phyloP scores from a whole-genome alignment of 192 early-diverging fungal genomes.

The Umbelopsis sp. region DNA sequence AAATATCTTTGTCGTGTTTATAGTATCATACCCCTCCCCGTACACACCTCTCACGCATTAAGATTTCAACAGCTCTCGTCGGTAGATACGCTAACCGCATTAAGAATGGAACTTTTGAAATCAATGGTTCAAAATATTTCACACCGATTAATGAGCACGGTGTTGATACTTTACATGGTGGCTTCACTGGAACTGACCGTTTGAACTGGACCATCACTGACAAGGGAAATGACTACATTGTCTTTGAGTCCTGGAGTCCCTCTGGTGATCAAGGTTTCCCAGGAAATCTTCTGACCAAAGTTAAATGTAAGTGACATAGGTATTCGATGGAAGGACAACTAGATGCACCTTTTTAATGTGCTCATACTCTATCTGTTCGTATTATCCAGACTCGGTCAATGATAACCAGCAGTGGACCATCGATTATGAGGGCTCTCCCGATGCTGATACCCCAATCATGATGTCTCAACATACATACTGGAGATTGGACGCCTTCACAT shows the following conservation, averaged over 20 bases:
- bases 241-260: background rate
- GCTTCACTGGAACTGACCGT: constrained; percentile 12
- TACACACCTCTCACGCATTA: no score
- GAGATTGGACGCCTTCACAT: constrained; percentile 5
- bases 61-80: background rate
- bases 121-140: background rate
- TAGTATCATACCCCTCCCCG: no score
- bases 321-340: no score
- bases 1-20: background rate
- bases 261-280: constrained; percentile 19
- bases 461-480: constrained; percentile 17
- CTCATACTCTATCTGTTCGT: background rate
- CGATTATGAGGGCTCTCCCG: background rate
- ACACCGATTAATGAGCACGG: constrained; percentile 12
- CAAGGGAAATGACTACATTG: background rate
- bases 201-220: constrained; percentile 19
- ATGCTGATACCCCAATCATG: constrained; percentile 15
- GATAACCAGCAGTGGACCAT: constrained; percentile 13
- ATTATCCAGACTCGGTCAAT: background rate
- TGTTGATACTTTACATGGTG: constrained; percentile 16
- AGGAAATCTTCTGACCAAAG: constrained; percentile 11
- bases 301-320: background rate
- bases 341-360: background rate
- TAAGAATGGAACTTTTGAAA: constrained; percentile 12
- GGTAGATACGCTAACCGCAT: constrained; percentile 20